Conservation (phyloP, 1,284 basidiomycete species). For the Lignosus rhinocerotis region DNA sequence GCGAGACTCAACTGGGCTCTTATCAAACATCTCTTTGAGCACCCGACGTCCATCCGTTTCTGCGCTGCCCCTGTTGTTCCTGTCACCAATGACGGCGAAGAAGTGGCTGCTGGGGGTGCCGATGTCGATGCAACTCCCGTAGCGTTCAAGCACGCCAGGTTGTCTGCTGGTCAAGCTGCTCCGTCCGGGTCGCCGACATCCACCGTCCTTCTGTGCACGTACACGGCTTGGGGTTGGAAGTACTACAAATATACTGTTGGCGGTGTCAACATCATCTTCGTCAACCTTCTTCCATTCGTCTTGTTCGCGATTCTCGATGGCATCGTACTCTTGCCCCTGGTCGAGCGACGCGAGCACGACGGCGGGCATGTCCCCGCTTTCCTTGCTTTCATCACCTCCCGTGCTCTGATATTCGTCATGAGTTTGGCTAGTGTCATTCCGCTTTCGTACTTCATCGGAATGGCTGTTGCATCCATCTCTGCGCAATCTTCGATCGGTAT, state of each 20-base stretch:
- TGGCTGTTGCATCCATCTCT: conserved; percentile 98
- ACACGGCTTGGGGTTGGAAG: conserved; percentile 86
- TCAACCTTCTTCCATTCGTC: conserved; percentile 93
- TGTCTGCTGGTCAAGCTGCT: conserved; percentile 72
- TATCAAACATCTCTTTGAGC: conserved; percentile 79
- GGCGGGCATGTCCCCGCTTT: conserved; percentile 65
- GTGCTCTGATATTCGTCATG: conserved; percentile 83
- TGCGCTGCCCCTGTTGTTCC: conserved; percentile 71
- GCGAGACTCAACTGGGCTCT: conserved; percentile 95
- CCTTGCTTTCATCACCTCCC: conserved; percentile 71
- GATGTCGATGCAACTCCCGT: conserved; percentile 36
- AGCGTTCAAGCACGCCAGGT: conserved; percentile 56
- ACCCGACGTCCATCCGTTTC: conserved; percentile 90
- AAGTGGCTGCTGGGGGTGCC: conserved; percentile 28
- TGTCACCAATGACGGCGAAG: conserved; percentile 38
- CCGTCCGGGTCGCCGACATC: conserved; percentile 72
- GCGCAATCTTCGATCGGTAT: conserved; percentile 98
- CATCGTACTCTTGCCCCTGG: conserved; percentile 76
- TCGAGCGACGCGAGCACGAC: conserved; percentile 55
- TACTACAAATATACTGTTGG: conserved; percentile 99
- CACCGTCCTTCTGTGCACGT: conserved; percentile 94
- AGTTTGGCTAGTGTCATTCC: conserved; percentile 93
- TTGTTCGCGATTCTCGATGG: conserved; percentile 97
- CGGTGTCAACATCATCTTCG: conserved; percentile 97
- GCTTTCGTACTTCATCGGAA: conserved; percentile 98